Conservation (phyloP, 2,329 filamentous ascomycete species). For the Claviceps pusilla region DNA sequence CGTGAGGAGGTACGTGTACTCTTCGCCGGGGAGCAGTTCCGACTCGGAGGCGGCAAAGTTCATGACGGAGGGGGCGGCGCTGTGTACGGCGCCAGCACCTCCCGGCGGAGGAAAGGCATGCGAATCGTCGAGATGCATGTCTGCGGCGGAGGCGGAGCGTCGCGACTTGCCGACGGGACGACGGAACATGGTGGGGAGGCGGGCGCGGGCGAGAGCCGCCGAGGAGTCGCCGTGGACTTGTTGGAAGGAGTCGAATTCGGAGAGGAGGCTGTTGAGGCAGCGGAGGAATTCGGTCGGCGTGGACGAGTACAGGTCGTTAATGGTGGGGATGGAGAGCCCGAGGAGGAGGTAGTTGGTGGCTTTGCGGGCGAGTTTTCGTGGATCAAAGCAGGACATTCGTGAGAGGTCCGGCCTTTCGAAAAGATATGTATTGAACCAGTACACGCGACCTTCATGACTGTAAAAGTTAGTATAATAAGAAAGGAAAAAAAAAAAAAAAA, state of each 20-base stretch:
- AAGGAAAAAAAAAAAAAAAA: not conserved
- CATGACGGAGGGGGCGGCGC: constrained; percentile 28
- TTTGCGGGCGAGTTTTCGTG: constrained; percentile 69
- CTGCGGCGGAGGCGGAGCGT: constrained; percentile 35
- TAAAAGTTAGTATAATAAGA: not conserved
- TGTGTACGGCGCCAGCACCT: constrained; percentile 16
- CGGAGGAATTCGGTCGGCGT: constrained; percentile 75
- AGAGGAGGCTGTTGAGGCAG: constrained; percentile 67
- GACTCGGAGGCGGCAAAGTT: constrained; percentile 44
- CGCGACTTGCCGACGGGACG: constrained; percentile 45
- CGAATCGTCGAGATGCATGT: constrained; percentile 21
- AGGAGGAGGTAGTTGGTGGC: constrained; percentile 90
- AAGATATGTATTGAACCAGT: constrained; percentile 96
- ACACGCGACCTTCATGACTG: constrained; percentile 84
- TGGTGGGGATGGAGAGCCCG: constrained; percentile 75
- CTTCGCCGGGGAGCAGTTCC: constrained; percentile 64
- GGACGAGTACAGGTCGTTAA: constrained; percentile 74
- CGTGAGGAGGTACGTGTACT: constrained; percentile 81
- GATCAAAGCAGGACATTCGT: constrained; percentile 73
- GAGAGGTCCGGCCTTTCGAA: constrained; percentile 71
- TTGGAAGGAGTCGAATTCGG: constrained; percentile 91
- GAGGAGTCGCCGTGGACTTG: constrained; percentile 70
- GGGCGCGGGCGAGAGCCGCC: constrained; percentile 57
- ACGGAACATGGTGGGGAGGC: constrained; percentile 74
- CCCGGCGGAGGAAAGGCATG: constrained; percentile 13